phyloP scores from a whole-genome alignment of 352 stramenopile species.

The Phytophthora niederhauseri region DNA sequence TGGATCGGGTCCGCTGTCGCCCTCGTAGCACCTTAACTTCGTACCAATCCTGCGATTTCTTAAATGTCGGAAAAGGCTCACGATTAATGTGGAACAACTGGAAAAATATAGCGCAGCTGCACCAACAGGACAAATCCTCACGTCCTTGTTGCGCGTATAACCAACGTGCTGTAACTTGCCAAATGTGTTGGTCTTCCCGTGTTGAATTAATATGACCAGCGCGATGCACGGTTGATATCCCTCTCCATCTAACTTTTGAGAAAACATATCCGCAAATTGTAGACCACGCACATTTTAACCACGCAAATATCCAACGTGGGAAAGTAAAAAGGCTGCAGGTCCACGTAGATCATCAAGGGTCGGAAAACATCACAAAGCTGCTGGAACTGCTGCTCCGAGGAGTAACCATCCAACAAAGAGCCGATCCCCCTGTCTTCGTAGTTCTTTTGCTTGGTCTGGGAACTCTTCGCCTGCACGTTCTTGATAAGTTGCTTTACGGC shows the following conservation, averaged over 20 bases:
- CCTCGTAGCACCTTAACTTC: not conserved
- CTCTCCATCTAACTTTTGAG: not conserved
- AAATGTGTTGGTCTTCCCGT: not conserved
- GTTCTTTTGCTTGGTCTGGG: not conserved
- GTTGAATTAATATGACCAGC: not conserved
- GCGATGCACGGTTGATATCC: not conserved
- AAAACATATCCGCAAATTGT: too few relatives aligned
- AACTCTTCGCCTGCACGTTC: not conserved
- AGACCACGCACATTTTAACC: not conserved
- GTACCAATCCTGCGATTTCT: not conserved
- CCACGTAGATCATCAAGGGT: not conserved
- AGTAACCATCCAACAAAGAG: not conserved
- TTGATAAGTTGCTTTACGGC: too few relatives aligned
- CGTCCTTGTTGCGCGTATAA: not conserved
- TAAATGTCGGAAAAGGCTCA: not conserved
- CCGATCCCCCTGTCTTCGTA: not conserved
- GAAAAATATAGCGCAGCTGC: not conserved
- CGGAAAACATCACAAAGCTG: not conserved
- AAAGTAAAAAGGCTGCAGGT: not conserved
- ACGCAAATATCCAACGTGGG: not conserved
- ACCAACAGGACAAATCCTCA: not conserved
- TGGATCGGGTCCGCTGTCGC: not conserved
- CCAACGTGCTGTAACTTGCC: not conserved
- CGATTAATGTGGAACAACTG: not conserved
- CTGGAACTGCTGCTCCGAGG: not conserved